Conservation (phyloP, 2,329 filamentous ascomycete genomes). For the Microdochium trichocladiopsis region DNA sequence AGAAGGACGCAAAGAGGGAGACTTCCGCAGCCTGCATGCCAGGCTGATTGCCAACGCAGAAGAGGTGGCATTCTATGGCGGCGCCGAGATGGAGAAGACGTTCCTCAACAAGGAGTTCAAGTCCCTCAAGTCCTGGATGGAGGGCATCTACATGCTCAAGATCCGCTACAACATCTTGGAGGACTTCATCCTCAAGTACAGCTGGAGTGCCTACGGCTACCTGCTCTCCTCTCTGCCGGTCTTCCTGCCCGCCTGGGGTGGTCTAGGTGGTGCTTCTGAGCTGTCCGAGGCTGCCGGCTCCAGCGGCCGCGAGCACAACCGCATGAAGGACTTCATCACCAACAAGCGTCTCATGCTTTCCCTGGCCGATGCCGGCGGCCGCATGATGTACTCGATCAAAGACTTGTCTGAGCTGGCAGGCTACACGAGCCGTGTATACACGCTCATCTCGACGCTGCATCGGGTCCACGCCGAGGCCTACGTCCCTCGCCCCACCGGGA, state of each 20-base stretch:
- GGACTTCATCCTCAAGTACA: conserved; percentile 96
- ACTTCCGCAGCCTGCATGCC: conserved; percentile 87
- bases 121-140: conserved; percentile 94
- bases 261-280: conserved; percentile 68
- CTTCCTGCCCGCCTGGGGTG: conserved; percentile 91
- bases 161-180: conserved; percentile 98
- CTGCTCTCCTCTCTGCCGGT: conserved; percentile 87
- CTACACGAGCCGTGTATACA: conserved; percentile 94
- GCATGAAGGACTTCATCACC: conserved; percentile 98
- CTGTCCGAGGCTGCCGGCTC: conserved; percentile 43
- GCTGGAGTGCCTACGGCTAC: conserved; percentile 97
- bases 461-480: conserved; percentile 90
- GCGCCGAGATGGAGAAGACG: conserved; percentile 88
- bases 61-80: conserved; percentile 95
- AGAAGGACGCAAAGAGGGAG: conserved; percentile 89
- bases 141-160: conserved; percentile 94
- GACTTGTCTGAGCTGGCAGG: conserved; percentile 93
- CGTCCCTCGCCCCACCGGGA: conserved; percentile 55
- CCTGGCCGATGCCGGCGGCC: conserved; percentile 86
- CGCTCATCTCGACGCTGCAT: conserved; percentile 88
- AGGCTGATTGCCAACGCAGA: conserved; percentile 94
- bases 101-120: conserved; percentile 90
- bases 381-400: conserved; percentile 99
- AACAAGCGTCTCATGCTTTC: conserved; percentile 98
- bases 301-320: conserved; percentile 64